Percentiles rank a stretch among this genome's conserved stretches.
phyloP scores from a whole-genome alignment of 164 flowering plant genomes.

The Tinospora cordifolia region DNA sequence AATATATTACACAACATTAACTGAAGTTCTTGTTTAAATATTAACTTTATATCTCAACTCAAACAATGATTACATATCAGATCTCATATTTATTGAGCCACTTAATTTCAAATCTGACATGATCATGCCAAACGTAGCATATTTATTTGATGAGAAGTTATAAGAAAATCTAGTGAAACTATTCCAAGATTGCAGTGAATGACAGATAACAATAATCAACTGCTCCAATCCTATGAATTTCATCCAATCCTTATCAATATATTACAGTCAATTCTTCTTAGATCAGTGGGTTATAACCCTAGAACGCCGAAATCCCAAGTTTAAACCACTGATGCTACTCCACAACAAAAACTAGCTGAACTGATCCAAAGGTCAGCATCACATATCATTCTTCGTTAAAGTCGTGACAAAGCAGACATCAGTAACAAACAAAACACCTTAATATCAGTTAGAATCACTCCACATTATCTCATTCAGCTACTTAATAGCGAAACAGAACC shows the following conservation, averaged over 20 bases:
- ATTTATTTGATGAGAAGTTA: background rate
- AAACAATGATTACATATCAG: too few species aligned
- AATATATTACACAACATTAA: too few species aligned
- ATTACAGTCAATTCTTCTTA: background rate
- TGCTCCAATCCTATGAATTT: background rate
- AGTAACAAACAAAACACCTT: background rate
- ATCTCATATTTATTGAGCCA: too few species aligned
- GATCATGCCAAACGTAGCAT: too few species aligned
- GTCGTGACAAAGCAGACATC: background rate
- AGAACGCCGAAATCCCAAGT: background rate
- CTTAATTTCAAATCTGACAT: too few species aligned
- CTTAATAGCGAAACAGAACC: background rate
- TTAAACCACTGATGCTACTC: background rate
- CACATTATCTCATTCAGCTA: background rate
- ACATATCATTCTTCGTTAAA: background rate
- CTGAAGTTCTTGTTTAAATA: too few species aligned
- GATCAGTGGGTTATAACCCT: background rate
- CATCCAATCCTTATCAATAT: background rate
- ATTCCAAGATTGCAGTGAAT: too few species aligned
- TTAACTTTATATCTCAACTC: too few species aligned
- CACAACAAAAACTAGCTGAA: background rate
- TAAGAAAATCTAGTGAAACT: background rate
- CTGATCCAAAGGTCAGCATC: background rate
- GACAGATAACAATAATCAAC: too few species aligned
- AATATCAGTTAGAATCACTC: background rate